Conservation (phyloP, 768 basidiomycete genomes). For the Lentinula lateritia region DNA sequence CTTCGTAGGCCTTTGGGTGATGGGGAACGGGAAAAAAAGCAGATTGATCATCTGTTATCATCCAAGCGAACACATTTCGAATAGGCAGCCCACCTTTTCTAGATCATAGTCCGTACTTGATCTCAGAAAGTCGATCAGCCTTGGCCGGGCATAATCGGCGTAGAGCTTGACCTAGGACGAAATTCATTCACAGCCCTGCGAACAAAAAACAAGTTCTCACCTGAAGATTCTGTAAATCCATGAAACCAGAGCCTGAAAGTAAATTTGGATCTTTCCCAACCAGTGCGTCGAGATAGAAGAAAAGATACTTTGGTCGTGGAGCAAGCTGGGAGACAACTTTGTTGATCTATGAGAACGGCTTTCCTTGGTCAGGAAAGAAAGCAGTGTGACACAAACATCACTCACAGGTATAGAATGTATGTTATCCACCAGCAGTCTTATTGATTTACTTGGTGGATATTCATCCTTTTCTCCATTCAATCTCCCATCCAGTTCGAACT, state of each 20-base stretch:
- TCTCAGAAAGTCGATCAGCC: conserved; percentile 86
- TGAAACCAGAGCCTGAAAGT: conserved; percentile 69
- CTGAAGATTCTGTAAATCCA: conserved; percentile 57
- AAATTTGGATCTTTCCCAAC: conserved; percentile 73
- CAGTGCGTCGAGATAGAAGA: conserved; percentile 88
- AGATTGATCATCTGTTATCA: neutral
- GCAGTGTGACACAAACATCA: conserved; percentile 2
- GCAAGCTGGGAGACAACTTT: conserved; percentile 87
- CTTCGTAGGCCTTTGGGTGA: conserved; percentile 64
- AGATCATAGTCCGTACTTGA: conserved; percentile 89
- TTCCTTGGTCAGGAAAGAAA: neutral
- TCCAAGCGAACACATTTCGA: neutral
- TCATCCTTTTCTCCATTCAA: conserved; percentile 24
- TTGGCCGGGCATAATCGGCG: conserved; percentile 75
- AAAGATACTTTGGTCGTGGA: conserved; percentile 72
- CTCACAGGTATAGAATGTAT: conserved; percentile 92
- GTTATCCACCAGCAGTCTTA: conserved; percentile 85
- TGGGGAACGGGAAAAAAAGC: neutral
- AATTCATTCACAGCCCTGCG: neutral
- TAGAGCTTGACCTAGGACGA: conserved; percentile 72
- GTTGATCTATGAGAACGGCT: conserved; percentile 48
- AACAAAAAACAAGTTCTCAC: conserved; percentile 24
- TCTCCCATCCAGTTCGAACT: conserved; percentile 75
- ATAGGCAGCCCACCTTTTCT: conserved; percentile 50
- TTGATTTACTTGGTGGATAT: conserved; percentile 60